Percentiles rank a stretch among this genome's conserved stretches.
Conservation (phyloP, 2,329 filamentous ascomycete species). For the Penicillium psychrosexuale region DNA sequence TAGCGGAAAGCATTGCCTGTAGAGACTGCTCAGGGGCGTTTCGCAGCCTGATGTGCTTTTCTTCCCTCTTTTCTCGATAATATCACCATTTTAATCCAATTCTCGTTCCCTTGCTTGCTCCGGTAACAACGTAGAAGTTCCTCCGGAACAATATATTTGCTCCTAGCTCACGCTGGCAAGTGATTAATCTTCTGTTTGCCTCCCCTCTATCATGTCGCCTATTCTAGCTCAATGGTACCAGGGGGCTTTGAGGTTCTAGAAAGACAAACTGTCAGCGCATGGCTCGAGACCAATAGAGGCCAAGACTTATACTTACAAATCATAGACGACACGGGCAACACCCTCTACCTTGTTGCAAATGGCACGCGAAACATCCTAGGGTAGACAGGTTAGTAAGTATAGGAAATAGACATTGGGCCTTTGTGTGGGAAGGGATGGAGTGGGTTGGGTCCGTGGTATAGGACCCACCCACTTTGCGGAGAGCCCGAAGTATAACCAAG, state of each 20-base stretch:
- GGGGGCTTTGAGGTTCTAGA: background rate
- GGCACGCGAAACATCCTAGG: background rate
- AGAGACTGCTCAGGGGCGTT: no score
- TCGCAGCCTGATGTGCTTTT: no score
- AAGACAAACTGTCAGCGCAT: background rate
- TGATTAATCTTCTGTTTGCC: background rate
- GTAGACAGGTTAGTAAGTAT: background rate
- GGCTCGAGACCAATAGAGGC: background rate
- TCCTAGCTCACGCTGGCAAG: background rate
- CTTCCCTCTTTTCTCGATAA: no score
- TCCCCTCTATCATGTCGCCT: background rate
- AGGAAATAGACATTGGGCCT: no score
- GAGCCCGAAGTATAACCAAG: no score
- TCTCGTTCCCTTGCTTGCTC: no score
- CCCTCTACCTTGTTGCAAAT: background rate
- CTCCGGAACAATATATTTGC: no score
- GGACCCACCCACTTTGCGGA: no score
- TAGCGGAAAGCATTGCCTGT: no score
- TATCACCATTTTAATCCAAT: no score
- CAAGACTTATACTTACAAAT: background rate
- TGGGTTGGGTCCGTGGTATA: background rate
- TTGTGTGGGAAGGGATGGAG: background rate
- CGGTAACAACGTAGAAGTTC: no score
- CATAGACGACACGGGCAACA: background rate
- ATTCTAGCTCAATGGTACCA: background rate